A percentile compares a stretch with the other conserved stretches of the same genome.
Conservation (phyloP, 2,329 filamentous ascomycete genomes). For the Fusarium beomiforme region DNA sequence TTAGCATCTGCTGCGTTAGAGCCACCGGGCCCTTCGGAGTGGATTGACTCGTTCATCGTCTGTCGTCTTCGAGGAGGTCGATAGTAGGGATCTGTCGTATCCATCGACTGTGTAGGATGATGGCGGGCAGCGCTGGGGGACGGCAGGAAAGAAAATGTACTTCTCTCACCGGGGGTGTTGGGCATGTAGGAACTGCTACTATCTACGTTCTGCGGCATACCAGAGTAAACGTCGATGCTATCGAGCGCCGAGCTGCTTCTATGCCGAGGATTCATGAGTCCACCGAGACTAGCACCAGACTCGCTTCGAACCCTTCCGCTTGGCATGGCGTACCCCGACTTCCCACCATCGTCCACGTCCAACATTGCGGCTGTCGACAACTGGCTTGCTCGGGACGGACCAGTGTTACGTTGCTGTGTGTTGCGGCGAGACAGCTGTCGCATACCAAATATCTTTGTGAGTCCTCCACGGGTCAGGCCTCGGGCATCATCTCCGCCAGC, state of each 20-base stretch:
- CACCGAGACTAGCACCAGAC: constrained; percentile 68
- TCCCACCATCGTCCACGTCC: constrained; percentile 71
- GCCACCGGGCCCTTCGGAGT: constrained; percentile 45
- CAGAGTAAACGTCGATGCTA: constrained; percentile 58
- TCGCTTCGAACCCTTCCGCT: constrained; percentile 68
- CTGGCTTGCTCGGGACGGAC: constrained; percentile 79
- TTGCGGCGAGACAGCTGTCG: constrained; percentile 83
- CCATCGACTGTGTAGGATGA: constrained; percentile 58
- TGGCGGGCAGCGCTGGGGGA: constrained; percentile 63
- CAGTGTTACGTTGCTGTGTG: constrained; percentile 67
- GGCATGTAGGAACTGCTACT: constrained; percentile 74
- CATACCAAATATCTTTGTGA: constrained; percentile 92
- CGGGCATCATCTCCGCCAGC: constrained; percentile 79
- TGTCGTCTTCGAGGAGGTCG: constrained; percentile 80
- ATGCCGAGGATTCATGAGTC: constrained; percentile 58
- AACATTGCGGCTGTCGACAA: constrained; percentile 86
- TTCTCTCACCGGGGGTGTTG: constrained; percentile 77
- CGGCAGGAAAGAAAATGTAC: constrained; percentile 76
- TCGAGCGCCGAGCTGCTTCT: constrained; percentile 67
- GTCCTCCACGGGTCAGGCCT: constrained; percentile 79
- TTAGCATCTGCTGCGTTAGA: constrained; percentile 48
- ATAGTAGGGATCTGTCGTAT: constrained; percentile 83
- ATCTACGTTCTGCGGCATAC: constrained; percentile 59
- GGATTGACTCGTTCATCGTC: constrained; percentile 58
- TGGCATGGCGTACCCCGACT: constrained; percentile 66